Evolutionary conservation across 345 rosid genomes (phyloP).

Genomic region (Sisymbrium altissimum): DNA sequence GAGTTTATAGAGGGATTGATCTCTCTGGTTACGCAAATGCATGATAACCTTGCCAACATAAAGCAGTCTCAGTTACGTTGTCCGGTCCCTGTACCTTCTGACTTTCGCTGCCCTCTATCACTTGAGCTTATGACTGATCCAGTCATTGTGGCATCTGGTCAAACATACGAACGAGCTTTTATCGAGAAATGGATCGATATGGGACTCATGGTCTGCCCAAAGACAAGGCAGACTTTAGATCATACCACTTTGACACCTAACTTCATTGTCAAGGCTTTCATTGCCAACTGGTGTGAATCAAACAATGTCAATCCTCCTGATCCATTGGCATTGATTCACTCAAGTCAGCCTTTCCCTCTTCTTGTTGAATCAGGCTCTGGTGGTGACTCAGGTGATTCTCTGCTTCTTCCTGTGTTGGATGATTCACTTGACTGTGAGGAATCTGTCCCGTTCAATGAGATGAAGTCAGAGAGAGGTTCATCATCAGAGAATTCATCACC

Average conservation of each 20-base stretch:
- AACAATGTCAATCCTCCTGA: constrained; percentile 77
- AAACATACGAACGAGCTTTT: constrained; percentile 84
- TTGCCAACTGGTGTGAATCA: constrained; percentile 90
- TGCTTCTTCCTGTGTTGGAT: constrained; percentile 25
- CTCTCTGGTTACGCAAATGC: constrained; percentile 57
- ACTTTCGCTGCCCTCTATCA: constrained; percentile 86
- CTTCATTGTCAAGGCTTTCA: constrained; percentile 83
- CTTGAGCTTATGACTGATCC: constrained; percentile 98
- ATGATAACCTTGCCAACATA: constrained; percentile 52
- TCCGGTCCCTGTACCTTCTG: constrained; percentile 71
- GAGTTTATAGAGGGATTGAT: constrained; percentile 62
- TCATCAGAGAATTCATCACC: constrained; percentile 17
- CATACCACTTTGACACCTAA: constrained; percentile 78
- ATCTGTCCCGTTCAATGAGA: not conserved
- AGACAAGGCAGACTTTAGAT: constrained; percentile 67
- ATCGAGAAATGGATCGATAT: constrained; percentile 84
- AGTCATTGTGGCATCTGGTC: constrained; percentile 85
- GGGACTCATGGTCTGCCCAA: constrained; percentile 91
- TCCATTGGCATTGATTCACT: constrained; percentile 51
- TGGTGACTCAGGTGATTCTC: constrained; percentile 41
- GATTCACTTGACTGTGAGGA: constrained; percentile 14
- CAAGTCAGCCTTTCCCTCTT: constrained; percentile 50
- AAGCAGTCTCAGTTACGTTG: constrained; percentile 64
- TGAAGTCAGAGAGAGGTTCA: constrained; percentile 18
- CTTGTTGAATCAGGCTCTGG: constrained; percentile 44